Evolutionary conservation across 805 yeast species (phyloP), one percentile per base, ranked within the genome.

Genomic region (Barnettozyma vustinii): DNA sequence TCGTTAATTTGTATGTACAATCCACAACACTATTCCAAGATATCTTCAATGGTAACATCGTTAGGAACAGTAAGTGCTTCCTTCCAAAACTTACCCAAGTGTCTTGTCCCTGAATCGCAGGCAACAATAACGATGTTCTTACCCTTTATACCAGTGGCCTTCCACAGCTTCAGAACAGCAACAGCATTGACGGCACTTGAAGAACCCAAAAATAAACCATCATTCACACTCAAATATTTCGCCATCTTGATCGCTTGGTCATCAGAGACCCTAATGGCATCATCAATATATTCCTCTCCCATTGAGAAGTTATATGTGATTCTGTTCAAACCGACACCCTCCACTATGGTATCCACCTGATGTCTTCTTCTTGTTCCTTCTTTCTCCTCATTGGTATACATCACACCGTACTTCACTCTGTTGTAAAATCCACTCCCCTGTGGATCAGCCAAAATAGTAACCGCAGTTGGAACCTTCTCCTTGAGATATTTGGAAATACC

Each of bases 321-420:
- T 54, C 99, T 72, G 58, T 89, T 94, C 50, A 92, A 68, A 0
- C 99, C 99, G 26, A 92, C 85, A 0, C 99, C 99, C 66, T 92
- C 99, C 3, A 92, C 83, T 2, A 91, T 61, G 0, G 98, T 94
- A 65, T 92, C 99, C 2, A 92, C 98, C 67, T 92, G 99, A 65
- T 94, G 98, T 56, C 99, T 72, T 61, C 97, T 76, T 57, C 98
- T 74, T 0, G 94, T 87, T 1, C 99, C 99, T 68, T 92, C 99
- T 55, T 77, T 83, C 65, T 92, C 99, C 8, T 80, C 90, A 2
- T 74, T 55, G 58, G 91, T 96, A 64, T 88, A 92, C 97, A 94
- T 90, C 3, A 92, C 98, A 1, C 97, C 98, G 60, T 70, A 81
- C 59, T 87, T 87, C 45, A 92, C 79, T 52, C 96, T 71, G 67